Base-by-base conservation (phyloP, 192 early-diverging fungal genomes). In the Lobosporangium transversale region DNA sequence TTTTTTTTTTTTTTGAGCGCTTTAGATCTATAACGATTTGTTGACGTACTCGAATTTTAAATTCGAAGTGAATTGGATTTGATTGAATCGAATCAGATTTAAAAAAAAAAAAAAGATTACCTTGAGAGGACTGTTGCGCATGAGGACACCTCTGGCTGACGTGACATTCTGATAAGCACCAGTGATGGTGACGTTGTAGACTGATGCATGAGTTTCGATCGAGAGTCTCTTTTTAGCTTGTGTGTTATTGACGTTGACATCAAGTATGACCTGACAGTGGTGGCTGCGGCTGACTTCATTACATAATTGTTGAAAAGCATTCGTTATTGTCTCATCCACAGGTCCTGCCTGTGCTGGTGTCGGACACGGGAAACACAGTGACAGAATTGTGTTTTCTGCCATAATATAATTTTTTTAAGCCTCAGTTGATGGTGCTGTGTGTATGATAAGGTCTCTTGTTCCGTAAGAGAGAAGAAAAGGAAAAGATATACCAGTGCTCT, bases 141-240 rank as follows among this genome's bases (percentile, higher is more conserved):
- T 61, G 43, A 86, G 58, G 18, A 79, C 73, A 29, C 69, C 70
- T 60, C 85, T 66, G 21, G 80, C 79, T 9, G 59, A 50, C 48
- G 78, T 65, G 27, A 84, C 70, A 53, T 74, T 65, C 50, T 75
- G 61, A 31, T 70, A 68, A 55, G 73, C 53, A 63, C 85, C 82
- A 69, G 60, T 58, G 11, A 84, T 67, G 40, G 85, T 79, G 58
- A 86, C 62, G 56, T 80, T 86, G 59, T 83, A 86, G 42, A 76
- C 82, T 9, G 70, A 80, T 48, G 79, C 71, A 30, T 74, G 75
- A n/a, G 71, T 79, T 42, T 74, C 70, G 58, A 76, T 66, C 52
- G 73, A 70, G 27, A 76, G 59, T 43, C 73, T 29, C 21, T 67
- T 76, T 59, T 76, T 66, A 17, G 73, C 65, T 18, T 43, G 63